These are phyloP conservation scores for Colletotrichum viniferum DNA, from an alignment of 2,329 filamentous ascomycete genomes.

Conservation along the genomic window DNA sequence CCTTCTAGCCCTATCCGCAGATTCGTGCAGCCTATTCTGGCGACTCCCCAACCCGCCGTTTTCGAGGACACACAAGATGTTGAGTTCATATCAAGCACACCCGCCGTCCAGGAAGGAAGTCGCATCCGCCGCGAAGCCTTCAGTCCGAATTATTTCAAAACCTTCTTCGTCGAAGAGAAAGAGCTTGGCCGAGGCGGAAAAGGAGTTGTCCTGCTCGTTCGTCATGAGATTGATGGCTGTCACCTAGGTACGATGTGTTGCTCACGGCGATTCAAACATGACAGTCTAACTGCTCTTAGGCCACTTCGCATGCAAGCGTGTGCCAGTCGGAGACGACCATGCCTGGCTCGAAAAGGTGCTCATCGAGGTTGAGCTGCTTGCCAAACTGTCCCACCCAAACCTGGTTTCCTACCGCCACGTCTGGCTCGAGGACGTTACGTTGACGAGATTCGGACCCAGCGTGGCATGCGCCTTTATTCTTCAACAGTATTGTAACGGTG, in stretches of 20 bases:
- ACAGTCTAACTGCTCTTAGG: conserved; percentile 38
- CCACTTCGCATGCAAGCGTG: conserved; percentile 94
- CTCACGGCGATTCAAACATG: background rate
- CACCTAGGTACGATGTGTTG: conserved; percentile 57
- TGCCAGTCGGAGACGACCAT: conserved; percentile 94
- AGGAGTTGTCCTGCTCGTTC: conserved; percentile 91
- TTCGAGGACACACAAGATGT: conserved; percentile 35
- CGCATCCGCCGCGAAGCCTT: conserved; percentile 88
- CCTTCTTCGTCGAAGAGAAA: conserved; percentile 88
- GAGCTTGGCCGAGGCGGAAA: conserved; percentile 90
- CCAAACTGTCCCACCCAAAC: conserved; percentile 91
- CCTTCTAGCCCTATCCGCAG: conserved; percentile 60
- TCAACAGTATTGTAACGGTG: conserved; percentile 95
- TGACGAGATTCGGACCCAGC: conserved; percentile 85
- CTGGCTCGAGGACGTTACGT: conserved; percentile 89
- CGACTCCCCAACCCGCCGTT: conserved; percentile 22
- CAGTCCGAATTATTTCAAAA: conserved; percentile 89
- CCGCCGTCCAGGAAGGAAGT: conserved; percentile 58
- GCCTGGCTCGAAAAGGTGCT: conserved; percentile 94
- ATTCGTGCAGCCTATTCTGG: conserved; percentile 51
- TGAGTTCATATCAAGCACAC: conserved; percentile 60
- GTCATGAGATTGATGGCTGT: conserved; percentile 89
- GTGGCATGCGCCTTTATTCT: conserved; percentile 96
- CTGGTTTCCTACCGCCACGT: conserved; percentile 96
- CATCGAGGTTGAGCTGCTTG: conserved; percentile 89